phyloP scores from a whole-genome alignment of 1,139 yeast genomes.

The Protomyces arabidopsidicola region DNA sequence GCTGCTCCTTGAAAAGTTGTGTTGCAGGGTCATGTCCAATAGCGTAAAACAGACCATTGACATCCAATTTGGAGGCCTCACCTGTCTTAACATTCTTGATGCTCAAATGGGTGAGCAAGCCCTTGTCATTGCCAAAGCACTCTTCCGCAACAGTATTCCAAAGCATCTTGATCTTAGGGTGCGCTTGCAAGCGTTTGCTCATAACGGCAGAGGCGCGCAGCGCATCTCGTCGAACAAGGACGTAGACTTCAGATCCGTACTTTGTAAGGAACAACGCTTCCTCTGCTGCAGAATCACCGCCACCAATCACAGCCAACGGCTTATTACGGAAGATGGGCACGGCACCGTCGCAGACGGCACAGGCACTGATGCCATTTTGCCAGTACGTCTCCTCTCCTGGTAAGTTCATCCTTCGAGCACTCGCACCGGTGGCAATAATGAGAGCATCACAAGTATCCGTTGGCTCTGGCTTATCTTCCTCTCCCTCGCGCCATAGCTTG shows the following conservation, averaged over 20 bases:
- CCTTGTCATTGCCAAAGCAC: constrained; percentile 60
- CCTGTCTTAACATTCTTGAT: constrained; percentile 70
- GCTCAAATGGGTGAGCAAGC: constrained; percentile 52
- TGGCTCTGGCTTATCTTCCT: constrained; percentile 48
- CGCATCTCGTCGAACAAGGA: constrained; percentile 88
- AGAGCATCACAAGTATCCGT: constrained; percentile 91
- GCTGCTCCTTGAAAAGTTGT: constrained; percentile 64
- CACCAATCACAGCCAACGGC: constrained; percentile 95
- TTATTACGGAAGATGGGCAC: constrained; percentile 97
- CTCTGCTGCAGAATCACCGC: constrained; percentile 99
- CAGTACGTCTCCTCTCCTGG: constrained; percentile 98
- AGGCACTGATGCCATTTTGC: constrained; percentile 98
- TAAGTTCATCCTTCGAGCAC: constrained; percentile 85
- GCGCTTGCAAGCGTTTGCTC: constrained; percentile 82
- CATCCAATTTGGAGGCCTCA: constrained; percentile 62
- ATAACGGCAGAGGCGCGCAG: constrained; percentile 92
- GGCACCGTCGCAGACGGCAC: constrained; percentile 99
- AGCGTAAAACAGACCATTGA: constrained; percentile 93
- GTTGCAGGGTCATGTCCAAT: constrained; percentile 98
- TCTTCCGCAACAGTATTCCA: constrained; percentile 81
- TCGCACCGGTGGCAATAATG: constrained; percentile 93
- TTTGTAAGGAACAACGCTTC: constrained; percentile 95
- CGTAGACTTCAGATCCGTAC: constrained; percentile 90
- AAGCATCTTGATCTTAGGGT: constrained; percentile 84
- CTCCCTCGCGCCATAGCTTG: constrained; percentile 92